A percentile compares a stretch with the other conserved stretches of the same genome.
These are phyloP conservation scores for Bertia moriformis DNA, from an alignment of 2,329 filamentous ascomycete species.

Conservation along the genomic window DNA sequence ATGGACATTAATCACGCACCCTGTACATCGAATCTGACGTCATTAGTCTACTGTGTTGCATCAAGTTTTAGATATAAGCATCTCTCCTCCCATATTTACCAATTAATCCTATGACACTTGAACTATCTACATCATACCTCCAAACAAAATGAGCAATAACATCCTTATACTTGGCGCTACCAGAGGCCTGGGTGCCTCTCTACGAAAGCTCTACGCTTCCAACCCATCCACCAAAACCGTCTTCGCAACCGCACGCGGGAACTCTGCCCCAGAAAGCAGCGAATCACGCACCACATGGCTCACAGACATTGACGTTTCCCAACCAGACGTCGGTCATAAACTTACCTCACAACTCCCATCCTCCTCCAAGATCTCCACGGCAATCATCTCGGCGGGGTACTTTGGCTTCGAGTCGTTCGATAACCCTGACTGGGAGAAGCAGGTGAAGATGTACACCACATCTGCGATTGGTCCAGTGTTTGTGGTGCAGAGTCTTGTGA, in stretches of 20 bases:
- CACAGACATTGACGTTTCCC: constrained; percentile 37
- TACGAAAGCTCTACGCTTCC: constrained; percentile 41
- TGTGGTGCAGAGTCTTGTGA: constrained; percentile 45
- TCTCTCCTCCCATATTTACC: too few species aligned
- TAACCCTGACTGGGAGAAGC: constrained; percentile 48
- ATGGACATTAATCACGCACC: too few species aligned
- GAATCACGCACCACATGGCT: constrained; percentile 36
- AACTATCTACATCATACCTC: too few species aligned
- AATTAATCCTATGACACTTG: too few species aligned
- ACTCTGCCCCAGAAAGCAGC: constrained; percentile 23
- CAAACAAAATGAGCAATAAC: constrained; percentile 25
- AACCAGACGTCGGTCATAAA: constrained; percentile 28
- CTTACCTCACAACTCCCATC: constrained; percentile 22
- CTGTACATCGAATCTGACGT: too few species aligned
- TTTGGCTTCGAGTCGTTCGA: constrained; percentile 53
- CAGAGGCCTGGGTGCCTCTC: constrained; percentile 48
- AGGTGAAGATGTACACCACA: constrained; percentile 59
- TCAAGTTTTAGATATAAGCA: too few species aligned
- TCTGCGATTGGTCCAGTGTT: constrained; percentile 52
- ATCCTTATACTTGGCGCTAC: constrained; percentile 55
- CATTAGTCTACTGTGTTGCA: too few species aligned
- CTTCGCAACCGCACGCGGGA: constrained; percentile 42
- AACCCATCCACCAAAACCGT: constrained; percentile 27
- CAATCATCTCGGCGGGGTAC: constrained; percentile 54
- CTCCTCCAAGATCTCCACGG: constrained; percentile 12